Base-by-base conservation (phyloP, 805 yeast species). In the Starmerella geochares region DNA sequence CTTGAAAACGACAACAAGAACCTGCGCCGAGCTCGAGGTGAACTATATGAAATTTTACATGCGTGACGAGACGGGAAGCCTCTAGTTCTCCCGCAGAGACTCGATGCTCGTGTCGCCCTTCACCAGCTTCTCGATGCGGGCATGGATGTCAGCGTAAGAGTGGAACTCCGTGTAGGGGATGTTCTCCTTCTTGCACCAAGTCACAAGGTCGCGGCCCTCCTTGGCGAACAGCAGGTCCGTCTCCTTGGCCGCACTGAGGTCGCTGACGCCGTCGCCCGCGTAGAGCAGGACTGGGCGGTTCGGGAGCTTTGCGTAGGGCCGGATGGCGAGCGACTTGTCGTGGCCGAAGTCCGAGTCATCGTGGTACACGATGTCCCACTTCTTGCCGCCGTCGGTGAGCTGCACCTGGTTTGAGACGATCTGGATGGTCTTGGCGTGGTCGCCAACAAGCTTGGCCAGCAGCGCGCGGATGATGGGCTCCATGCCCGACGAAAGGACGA, bases 241-340 rank as follows among this genome's bases (percentile, higher is more conserved):
- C 67, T 92, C 96, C 62, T 83, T 81, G 21, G 97, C 96, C 21
- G 98, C 98, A 51, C 86, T 78, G 58, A 92, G 72, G 66, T 92
- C 99, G 41, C 94, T 81, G 28, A 92, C 96, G 56, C 99, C 99
- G 65, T 92, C 99, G 52, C 99, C 99, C 62, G 95, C 85, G 71
- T 92, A 92, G 65, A 90, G 86, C 59, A 86, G 74, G 35, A 72
- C 70, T 14, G 94, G 95, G 44, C 77, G 73, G 19, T 66, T 61
- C 7, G 60, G 65, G 32, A 62, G 58, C 46, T 56, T 50, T 20
- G 68, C 68, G 60, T 70, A 62, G 51, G 72, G 65, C 50, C 76
- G 74, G 59, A 92, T 90, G 25, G 92, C 82, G 50, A 77, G 74
- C 27, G 95, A 80, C 70, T 92, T 92, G 68, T 92, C 96, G 66